phyloP scores from a whole-genome alignment of 164 flowering plant species.

The Buxus sempervirens region DNA sequence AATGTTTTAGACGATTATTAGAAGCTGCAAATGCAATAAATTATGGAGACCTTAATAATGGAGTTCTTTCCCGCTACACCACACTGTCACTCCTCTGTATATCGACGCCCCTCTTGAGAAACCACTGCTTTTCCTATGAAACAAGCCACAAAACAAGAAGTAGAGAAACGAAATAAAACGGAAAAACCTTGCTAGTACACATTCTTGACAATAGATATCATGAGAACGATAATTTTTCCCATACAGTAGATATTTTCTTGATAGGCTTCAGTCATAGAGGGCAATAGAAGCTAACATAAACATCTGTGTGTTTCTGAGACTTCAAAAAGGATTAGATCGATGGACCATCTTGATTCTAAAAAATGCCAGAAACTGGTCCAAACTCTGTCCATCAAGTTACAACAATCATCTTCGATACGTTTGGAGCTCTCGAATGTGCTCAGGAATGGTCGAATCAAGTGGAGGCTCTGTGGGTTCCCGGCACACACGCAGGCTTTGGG shows the following conservation, averaged over 20 bases:
- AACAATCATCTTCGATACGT: conserved; percentile 20
- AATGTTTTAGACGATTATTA: conserved; percentile 24
- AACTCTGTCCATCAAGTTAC: background rate
- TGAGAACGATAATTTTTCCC: too few species aligned
- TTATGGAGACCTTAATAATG: conserved; percentile 27
- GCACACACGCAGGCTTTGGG: conserved; percentile 63
- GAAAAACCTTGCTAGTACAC: too few species aligned
- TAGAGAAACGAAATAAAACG: too few species aligned
- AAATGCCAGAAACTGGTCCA: background rate
- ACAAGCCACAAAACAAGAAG: background rate
- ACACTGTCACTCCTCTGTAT: conserved; percentile 97
- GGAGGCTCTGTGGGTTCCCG: conserved; percentile 41
- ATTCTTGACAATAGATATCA: too few species aligned
- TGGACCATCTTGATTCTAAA: background rate
- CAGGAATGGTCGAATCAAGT: conserved; percentile 48
- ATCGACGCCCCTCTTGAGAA: too few species aligned
- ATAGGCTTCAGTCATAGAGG: background rate
- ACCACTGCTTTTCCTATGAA: conserved; percentile 77
- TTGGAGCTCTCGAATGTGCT: conserved; percentile 41
- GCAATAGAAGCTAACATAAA: background rate
- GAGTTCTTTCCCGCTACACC: conserved; percentile 18
- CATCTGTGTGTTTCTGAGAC: background rate
- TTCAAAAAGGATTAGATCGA: too few species aligned
- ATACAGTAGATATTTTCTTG: too few species aligned
- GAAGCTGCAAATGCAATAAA: conserved; percentile 42